A percentile compares a stretch with the other conserved stretches of the same genome.
phyloP scores from a whole-genome alignment of 176 grass and related monocot genomes.

The Paspalum vaginatum region DNA sequence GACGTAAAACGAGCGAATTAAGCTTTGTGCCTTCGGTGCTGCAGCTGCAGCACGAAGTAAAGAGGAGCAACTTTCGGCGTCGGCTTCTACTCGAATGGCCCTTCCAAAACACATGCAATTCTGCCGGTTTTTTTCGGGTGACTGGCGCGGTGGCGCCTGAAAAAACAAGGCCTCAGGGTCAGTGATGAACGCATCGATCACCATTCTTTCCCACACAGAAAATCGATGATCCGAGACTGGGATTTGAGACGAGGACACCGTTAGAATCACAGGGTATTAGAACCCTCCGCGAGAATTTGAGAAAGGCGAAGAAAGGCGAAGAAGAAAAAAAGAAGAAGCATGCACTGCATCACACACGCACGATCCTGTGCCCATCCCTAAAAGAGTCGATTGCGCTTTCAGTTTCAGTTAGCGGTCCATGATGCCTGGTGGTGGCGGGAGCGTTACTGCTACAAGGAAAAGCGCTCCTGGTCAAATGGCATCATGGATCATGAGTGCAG shows the following conservation, averaged over 20 bases:
- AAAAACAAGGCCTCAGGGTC: neutral
- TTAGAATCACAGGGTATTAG: neutral
- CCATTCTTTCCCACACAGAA: neutral
- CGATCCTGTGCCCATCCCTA: neutral
- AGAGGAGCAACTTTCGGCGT: slow-evolving; percentile 33
- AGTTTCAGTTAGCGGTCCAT: neutral
- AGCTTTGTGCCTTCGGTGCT: slow-evolving; percentile 4
- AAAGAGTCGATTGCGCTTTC: neutral
- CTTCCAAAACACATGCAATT: neutral
- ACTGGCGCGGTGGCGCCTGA: neutral
- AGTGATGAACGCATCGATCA: neutral
- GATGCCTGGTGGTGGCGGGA: neutral
- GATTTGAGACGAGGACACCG: neutral
- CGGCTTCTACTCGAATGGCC: neutral
- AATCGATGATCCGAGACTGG: neutral
- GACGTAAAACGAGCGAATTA: slow-evolving; percentile 18
- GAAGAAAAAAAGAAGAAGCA: neutral
- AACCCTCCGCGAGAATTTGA: neutral
- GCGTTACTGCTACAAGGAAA: neutral
- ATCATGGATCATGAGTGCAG: neutral
- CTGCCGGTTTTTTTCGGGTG: neutral
- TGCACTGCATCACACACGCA: neutral
- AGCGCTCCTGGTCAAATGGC: neutral
- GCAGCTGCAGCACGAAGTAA: slow-evolving; percentile 2
- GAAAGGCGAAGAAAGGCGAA: neutral